These are phyloP conservation scores for Oenanthe javanica DNA, from an alignment of 140 eudicot species.

Conservation along the genomic window DNA sequence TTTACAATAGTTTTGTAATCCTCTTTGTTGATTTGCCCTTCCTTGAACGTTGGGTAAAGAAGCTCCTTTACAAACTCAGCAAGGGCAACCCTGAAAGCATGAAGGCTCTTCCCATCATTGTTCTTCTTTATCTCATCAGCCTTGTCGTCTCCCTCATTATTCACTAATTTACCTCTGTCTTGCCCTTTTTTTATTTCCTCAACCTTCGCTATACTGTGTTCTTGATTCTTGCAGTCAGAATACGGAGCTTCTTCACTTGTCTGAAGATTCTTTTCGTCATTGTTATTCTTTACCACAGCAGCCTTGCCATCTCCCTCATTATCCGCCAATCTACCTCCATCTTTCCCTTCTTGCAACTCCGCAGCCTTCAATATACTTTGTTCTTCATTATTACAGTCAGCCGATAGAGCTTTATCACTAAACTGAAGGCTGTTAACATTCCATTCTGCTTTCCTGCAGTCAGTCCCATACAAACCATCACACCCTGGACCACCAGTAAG, in stretches of 20 bases:
- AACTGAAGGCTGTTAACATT: neutral
- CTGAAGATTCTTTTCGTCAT: conserved; percentile 4
- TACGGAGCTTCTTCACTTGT: neutral
- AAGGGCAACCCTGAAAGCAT: conserved; percentile 15
- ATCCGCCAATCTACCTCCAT: neutral
- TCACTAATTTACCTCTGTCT: conserved; percentile 3
- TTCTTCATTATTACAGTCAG: neutral
- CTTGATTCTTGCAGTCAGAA: neutral
- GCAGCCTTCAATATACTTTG: neutral
- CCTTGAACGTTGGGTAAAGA: conserved; percentile 10
- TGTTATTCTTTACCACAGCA: neutral
- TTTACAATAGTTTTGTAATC: conserved; percentile 14
- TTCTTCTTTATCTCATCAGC: conserved; percentile 5
- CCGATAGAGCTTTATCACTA: neutral
- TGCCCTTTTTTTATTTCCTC: conserved; percentile 1
- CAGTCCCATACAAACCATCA: neutral
- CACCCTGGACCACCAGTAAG: neutral
- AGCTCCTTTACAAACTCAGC: conserved; percentile 15
- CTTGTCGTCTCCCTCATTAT: conserved; percentile 1
- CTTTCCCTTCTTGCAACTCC: conserved; percentile 5
- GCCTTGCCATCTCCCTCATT: neutral
- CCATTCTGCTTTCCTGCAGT: neutral
- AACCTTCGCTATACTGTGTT: neutral
- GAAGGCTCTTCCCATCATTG: conserved; percentile 7
- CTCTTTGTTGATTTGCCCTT: conserved; percentile 11